Evolutionary conservation across 2,329 filamentous ascomycete genomes (phyloP), one percentile per base, ranked within the genome.

Genomic region (Pezicula carpinea): DNA sequence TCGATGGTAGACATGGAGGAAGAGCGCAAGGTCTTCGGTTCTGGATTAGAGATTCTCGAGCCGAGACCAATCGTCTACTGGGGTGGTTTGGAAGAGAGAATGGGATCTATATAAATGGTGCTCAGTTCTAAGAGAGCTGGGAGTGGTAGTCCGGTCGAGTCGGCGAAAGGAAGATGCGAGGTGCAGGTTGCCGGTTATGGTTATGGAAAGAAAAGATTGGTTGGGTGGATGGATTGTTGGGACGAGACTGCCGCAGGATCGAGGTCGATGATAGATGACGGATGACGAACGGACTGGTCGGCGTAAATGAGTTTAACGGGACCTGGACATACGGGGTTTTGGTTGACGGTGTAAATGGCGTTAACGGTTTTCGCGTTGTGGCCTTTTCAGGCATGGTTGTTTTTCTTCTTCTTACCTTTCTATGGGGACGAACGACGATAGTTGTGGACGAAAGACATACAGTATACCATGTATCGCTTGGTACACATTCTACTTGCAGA

Each of bases 31-130:
- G 71, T 65, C 55, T 80, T 78, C 46, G 70, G 71, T 8, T 68
- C 67, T 43, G 77, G 78, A 56, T 68, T 83, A 7, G 70, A 69
- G 55, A 68, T 84, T 15, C 71, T 84, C 21, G 80, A 84, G 64
- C 80, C 80, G 2, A 67, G 80, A 36, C 80, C 80, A 10, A 71
- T 82, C 31, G 77, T 82, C 44, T 82, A 81, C 66, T 83, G 79
- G 74, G 77, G 76, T 53, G 77, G 80, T 33, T 63, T 83, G 40
- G 80, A 83, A 64, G 80, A 82, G 67, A 71, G 78, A 44, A 79
- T 82, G 61, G 56, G 56, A 10, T 57, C 53, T 18, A 48, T 56
- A 21, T 58, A 55, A 48, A 22, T 5, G 23, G 19, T 22, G 6
- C 33, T 35, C 14, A 7, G 14, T 8, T 13, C 4, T 15, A 18